Conservation (phyloP, 2,329 filamentous ascomycete species). For the Cladosporium sp. region DNA sequence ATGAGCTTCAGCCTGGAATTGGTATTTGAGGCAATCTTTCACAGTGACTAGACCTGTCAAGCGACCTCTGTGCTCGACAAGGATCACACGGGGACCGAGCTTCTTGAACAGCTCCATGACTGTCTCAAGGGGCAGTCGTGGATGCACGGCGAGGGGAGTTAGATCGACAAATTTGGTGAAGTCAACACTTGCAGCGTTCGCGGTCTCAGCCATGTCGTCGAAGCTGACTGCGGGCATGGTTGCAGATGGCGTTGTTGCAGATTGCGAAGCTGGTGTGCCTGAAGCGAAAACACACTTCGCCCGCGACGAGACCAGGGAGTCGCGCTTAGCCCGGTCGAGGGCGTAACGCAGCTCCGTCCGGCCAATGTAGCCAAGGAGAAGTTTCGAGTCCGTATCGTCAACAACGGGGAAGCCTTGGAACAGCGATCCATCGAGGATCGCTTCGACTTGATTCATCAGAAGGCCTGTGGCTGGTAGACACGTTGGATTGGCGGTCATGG, state of each 20-base stretch:
- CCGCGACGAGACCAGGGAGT: slow-evolving; percentile 59
- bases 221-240: slow-evolving; percentile 45
- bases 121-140: slow-evolving; percentile 84
- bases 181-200: slow-evolving; percentile 60
- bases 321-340: slow-evolving; percentile 70
- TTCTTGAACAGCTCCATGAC: slow-evolving; percentile 99
- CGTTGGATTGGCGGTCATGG: slow-evolving; percentile 72
- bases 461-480: slow-evolving; percentile 70
- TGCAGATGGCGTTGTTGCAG: slow-evolving; percentile 30
- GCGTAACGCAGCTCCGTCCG: slow-evolving; percentile 88
- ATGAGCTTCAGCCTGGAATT: slow-evolving; percentile 89
- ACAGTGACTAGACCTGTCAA: slow-evolving; percentile 85
- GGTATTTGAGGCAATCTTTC: slow-evolving; percentile 95
- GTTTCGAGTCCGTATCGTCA: slow-evolving; percentile 64
- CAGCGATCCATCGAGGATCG: slow-evolving; percentile 68
- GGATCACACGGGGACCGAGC: slow-evolving; percentile 87
- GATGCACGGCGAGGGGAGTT: slow-evolving; percentile 86
- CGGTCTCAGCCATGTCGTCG: slow-evolving; percentile 54
- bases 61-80: slow-evolving; percentile 83
- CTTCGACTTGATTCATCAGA: slow-evolving; percentile 70
- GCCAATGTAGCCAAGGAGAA: slow-evolving; percentile 85
- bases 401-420: slow-evolving; percentile 94
- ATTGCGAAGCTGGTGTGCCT: slow-evolving; percentile 27
- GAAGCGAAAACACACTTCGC: slow-evolving; percentile 71
- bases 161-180: slow-evolving; percentile 84